These are phyloP conservation scores for Exutisphaerella laricina DNA, from an alignment of 2,329 filamentous ascomycete genomes.

Conservation along the genomic window DNA sequence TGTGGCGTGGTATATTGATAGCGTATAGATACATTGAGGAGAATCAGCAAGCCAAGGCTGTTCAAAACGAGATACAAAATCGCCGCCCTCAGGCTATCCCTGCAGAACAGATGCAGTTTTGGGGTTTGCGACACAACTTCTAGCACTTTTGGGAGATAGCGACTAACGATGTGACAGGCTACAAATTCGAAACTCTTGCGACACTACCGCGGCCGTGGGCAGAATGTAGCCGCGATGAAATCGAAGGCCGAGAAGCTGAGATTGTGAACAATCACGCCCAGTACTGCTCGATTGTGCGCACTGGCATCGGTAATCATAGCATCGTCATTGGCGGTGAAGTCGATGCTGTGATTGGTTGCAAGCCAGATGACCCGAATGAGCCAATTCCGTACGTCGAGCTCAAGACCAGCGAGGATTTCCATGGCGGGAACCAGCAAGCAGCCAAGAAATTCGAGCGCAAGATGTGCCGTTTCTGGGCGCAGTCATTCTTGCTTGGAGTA, in stretches of 20 bases:
- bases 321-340: constrained; percentile 89
- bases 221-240: constrained; percentile 65
- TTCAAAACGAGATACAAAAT: constrained; percentile 49
- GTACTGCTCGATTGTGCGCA: constrained; percentile 91
- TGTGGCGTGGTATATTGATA: too few relatives aligned
- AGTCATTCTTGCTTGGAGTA: constrained; percentile 89
- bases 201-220: constrained; percentile 71
- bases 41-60: constrained; percentile 67
- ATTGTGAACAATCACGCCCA: constrained; percentile 85
- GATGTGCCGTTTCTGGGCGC: constrained; percentile 86
- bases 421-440: constrained; percentile 55
- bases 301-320: constrained; percentile 69
- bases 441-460: constrained; percentile 78
- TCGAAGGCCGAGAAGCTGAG: constrained; percentile 66
- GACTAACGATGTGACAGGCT: constrained; percentile 52
- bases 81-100: constrained; percentile 34
- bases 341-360: constrained; percentile 84
- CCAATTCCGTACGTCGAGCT: constrained; percentile 90
- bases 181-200: constrained; percentile 90
- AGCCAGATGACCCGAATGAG: constrained; percentile 57
- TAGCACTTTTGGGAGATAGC: too few relatives aligned
- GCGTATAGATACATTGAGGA: constrained; percentile 74
- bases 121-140: constrained; percentile 66
- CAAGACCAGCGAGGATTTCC: constrained; percentile 61
- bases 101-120: constrained; percentile 82